Base-by-base conservation (phyloP, 352 stramenopile species). In the Phytopythium boreale region DNA sequence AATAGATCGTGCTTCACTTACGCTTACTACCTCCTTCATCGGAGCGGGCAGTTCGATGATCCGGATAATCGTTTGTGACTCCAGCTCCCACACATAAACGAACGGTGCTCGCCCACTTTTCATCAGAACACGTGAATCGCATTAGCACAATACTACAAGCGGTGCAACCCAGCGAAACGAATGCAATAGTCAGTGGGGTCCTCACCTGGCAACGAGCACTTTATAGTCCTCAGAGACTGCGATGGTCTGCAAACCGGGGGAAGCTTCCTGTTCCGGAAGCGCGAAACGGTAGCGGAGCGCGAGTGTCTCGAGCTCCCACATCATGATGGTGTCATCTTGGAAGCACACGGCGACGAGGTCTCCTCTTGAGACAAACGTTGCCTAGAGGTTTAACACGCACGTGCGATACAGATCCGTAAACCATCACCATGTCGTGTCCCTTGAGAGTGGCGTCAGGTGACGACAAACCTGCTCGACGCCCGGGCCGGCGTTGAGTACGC, bases 1-100 rank as follows among this genome's bases (percentile, higher is more conserved):
- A 17, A 8, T 47, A 29, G 19, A 12, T 17, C 46, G 22, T 1
- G 44, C 22, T 27, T 5, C 52, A 75, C 76, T 58, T 70, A 95
- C 84, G 36, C 62, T 82, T 31, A 82, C 36, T 36, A 93, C 82
- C 59, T 85, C 69, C 52, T 89, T 80, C 43, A 93, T 87, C 14
- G 83, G 83, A 4, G 70, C 39, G n/a, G 87, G 83, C 12, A 95
- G 71, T 55, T 95, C 84, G 44, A 95, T 95, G 50, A 95, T 92
- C 4, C 87, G 83, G 61, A 91, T 82, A 55, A 95, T 90, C 24
- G 79, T 91, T 65, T 95, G 84, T 4, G 84, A 87, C 57, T 95
- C 80, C 49, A 95, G 88, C 31, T 87, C 81, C 84, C 87, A 93
- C 47, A 93, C 81, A 24, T 93, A 95, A 50, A 95, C 78, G 63